Conservation (phyloP, 345 rosid genomes). For the Arabidopsis arenosa region DNA sequence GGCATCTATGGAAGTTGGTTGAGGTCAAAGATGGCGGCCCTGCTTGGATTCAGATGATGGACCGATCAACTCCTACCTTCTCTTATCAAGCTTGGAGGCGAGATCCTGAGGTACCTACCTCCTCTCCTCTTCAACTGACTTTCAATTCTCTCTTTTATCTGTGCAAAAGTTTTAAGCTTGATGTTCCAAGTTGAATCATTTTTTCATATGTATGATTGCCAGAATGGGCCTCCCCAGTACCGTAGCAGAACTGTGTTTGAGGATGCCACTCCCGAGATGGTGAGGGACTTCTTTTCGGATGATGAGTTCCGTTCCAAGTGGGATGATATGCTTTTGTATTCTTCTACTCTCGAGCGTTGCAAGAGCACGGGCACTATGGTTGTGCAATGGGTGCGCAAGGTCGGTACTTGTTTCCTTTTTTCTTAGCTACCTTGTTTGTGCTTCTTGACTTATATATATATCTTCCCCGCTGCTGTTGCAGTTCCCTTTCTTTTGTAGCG, state of each 20-base stretch:
- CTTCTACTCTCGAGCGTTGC: slow-evolving; percentile 71
- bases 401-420: slow-evolving; percentile 25
- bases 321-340: slow-evolving; percentile 85
- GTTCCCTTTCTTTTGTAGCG: slow-evolving; percentile 99
- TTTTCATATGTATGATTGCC: slow-evolving; percentile 16
- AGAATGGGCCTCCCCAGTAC: slow-evolving; percentile 92
- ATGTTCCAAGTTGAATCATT: neutral
- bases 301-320: slow-evolving; percentile 80
- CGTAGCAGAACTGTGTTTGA: slow-evolving; percentile 87
- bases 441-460: slow-evolving; percentile 19
- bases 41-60: slow-evolving; percentile 97
- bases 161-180: too few species aligned
- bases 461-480: slow-evolving; percentile 42
- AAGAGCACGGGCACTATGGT: slow-evolving; percentile 76
- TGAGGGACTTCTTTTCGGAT: slow-evolving; percentile 98
- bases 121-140: neutral
- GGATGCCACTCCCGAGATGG: slow-evolving; percentile 85
- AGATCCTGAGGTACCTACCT: slow-evolving; percentile 71
- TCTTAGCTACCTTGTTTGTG: neutral
- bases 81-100: slow-evolving; percentile 90
- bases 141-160: too few species aligned
- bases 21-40: slow-evolving; percentile 96
- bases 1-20: slow-evolving; percentile 68
- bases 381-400: slow-evolving; percentile 97
- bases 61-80: slow-evolving; percentile 74